Evolutionary conservation across 169 alveolate species (phyloP), one percentile per base, ranked within the genome.

Genomic region (Perkinsus marinus): DNA sequence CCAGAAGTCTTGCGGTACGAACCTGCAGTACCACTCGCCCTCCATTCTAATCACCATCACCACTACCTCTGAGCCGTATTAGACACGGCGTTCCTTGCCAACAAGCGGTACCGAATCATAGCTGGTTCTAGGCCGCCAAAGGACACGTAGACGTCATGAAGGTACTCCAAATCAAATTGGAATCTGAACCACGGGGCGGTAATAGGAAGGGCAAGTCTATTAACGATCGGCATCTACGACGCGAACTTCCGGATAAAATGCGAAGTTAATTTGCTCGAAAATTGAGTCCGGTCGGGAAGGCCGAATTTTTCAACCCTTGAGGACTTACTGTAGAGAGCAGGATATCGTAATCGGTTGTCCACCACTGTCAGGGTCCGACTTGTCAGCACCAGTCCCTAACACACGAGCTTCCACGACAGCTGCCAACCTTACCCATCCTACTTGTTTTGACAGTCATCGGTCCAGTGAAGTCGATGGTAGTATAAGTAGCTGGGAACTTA

Each of bases 1-100:
- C 91, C 91, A 89, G 91, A 89, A 89, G 26, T 89, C 91, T 39
- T 89, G 91, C 39, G 91, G 91, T 22, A 46, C 47, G 91, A 89
- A 89, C 34, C 79, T 57, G 34, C 7, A 57, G 9, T 43, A 41
- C 34, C 79, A 5, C 79, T 13, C 79, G 3, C 37, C 34, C 5
- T 19, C 26, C 37, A 6, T 57, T 57, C 34, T 16, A 13, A 0
- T 30, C 7, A 0, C 79, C 79, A 0, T 30, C 79, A 13, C 34
- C 22, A 57, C 34, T 57, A 57, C 79, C 39, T 30, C 68, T 89
- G 91, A 19, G 91, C 91, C 39, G 39, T 89, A 46, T 89, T 89
- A n/a, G 69, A 39, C 10, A 89, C 39, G 22, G 30, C 39, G 68
- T 89, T 89, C 39, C 36, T 0, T 13, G 68, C 68, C 41, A 89